phyloP scores from a whole-genome alignment of 768 basidiomycete genomes.

The Phaeotremella skinneri region DNA sequence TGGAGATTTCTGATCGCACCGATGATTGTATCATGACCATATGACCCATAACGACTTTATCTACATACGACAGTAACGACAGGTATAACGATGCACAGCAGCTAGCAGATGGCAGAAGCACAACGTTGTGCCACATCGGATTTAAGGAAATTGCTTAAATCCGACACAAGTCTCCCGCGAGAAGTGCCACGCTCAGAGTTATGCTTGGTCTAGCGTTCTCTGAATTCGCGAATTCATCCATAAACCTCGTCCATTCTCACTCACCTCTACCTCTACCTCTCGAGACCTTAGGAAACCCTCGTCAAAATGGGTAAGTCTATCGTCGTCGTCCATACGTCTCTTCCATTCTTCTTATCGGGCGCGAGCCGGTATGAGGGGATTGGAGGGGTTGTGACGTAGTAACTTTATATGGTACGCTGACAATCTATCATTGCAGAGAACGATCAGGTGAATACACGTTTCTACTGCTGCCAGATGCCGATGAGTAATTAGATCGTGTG shows the following conservation, averaged over 20 bases:
- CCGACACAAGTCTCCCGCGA: neutral
- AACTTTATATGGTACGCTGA: too few relatives aligned
- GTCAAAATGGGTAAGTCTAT: neutral
- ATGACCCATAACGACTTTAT: neutral
- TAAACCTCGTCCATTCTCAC: too few relatives aligned
- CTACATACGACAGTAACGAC: neutral
- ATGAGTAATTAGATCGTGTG: too few relatives aligned
- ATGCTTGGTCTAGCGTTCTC: neutral
- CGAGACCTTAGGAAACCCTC: neutral
- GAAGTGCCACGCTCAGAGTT: neutral
- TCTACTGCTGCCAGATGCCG: neutral
- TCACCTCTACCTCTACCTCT: too few relatives aligned
- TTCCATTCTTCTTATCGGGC: too few relatives aligned
- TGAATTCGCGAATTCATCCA: neutral
- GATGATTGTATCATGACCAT: neutral
- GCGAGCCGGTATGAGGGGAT: too few relatives aligned
- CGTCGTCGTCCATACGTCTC: too few relatives aligned
- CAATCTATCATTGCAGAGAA: neutral
- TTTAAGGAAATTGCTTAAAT: neutral
- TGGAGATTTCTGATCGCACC: slow-evolving; percentile 2
- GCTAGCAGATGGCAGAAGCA: too few relatives aligned
- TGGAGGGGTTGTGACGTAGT: too few relatives aligned
- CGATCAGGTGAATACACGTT: neutral
- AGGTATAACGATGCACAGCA: neutral
- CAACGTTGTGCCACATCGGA: slow-evolving; percentile 4